Base-by-base conservation (phyloP, 345 rosid species). In the Melaleuca alternifolia region DNA sequence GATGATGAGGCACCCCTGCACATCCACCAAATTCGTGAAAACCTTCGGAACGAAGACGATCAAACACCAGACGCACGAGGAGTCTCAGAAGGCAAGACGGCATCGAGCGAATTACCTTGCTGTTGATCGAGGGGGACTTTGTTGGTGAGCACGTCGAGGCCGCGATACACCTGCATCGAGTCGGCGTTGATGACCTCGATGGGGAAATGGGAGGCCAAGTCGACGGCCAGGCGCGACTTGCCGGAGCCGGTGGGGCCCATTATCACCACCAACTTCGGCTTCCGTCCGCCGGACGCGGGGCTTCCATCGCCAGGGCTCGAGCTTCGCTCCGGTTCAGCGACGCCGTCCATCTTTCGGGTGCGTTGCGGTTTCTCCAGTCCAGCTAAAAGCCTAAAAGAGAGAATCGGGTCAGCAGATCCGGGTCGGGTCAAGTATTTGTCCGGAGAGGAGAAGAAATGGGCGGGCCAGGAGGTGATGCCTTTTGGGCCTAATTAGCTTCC, bases 191-290 rank as follows among this genome's bases (percentile, higher is more conserved):
- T 93, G 89, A 97, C 90, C 90, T 96, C 99, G 48, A 95, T 48
- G 3, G 95, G 95, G 57, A 96, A 95, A 23, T 91, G 92, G 87
- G 94, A 83, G 5, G 99, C 96, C 89, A 96, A 91, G 89, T 96
- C 98, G 57, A 96, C 90, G 90, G 98, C 97, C 20, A 97, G 91
- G 77, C 93, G 95, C 3, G 99, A 96, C 87, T 96, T 97, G 16
- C 99, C 98, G 9, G 99, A 93, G 11, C 97, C 99, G 7, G 99
- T 97, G 14, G 99, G 94, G 50, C 99, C 99, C 96, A 96, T 92
- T 87, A 97, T 92, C 83, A 97, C 97, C 33, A 94, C 92, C 83
- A 96, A 91, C 90, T 92, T 94, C 18, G 91, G 90, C 89, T 93
- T 81, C 20, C 28, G 85, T 2, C 62, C 62, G 51, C 77, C 89